These are phyloP conservation scores for Epicoccum nigrum DNA, from an alignment of 2,329 filamentous ascomycete species.

Conservation along the genomic window DNA sequence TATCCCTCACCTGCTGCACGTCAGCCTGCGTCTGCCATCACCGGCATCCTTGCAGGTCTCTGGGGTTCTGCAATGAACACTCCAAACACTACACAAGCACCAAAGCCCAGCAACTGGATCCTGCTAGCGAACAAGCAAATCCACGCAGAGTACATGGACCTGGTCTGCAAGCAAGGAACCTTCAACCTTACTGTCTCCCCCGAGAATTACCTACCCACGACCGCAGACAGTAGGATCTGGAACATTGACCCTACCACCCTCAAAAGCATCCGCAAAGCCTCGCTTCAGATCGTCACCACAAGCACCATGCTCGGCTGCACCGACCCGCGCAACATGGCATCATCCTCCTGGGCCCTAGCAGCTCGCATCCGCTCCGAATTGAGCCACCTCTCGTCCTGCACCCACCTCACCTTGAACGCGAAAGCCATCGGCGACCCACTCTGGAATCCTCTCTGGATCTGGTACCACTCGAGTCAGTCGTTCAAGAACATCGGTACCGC, in stretches of 20 bases:
- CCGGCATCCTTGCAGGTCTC: slow-evolving; percentile 25
- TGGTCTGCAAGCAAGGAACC: slow-evolving; percentile 38
- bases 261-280: slow-evolving; percentile 31
- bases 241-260: slow-evolving; percentile 30
- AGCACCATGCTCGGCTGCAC: slow-evolving; percentile 44
- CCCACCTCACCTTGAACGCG: slow-evolving; percentile 36
- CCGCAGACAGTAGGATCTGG: slow-evolving; percentile 32
- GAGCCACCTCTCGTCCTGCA: slow-evolving; percentile 24
- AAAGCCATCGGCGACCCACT: slow-evolving; percentile 47
- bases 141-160: slow-evolving; percentile 43
- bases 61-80: not conserved
- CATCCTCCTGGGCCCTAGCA: slow-evolving; percentile 40
- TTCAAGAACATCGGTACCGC: slow-evolving; percentile 42
- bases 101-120: slow-evolving; percentile 8
- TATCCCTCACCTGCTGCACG: slow-evolving; percentile 31
- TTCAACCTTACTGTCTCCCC: slow-evolving; percentile 44
- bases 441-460: slow-evolving; percentile 50
- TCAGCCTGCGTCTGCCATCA: slow-evolving; percentile 19
- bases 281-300: slow-evolving; percentile 42
- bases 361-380: slow-evolving; percentile 35
- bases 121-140: slow-evolving; percentile 31
- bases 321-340: slow-evolving; percentile 44
- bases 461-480: slow-evolving; percentile 44
- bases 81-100: not conserved
- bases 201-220: slow-evolving; percentile 31